phyloP scores from a whole-genome alignment of 1,284 basidiomycete genomes.

The Trametes polyzona region DNA sequence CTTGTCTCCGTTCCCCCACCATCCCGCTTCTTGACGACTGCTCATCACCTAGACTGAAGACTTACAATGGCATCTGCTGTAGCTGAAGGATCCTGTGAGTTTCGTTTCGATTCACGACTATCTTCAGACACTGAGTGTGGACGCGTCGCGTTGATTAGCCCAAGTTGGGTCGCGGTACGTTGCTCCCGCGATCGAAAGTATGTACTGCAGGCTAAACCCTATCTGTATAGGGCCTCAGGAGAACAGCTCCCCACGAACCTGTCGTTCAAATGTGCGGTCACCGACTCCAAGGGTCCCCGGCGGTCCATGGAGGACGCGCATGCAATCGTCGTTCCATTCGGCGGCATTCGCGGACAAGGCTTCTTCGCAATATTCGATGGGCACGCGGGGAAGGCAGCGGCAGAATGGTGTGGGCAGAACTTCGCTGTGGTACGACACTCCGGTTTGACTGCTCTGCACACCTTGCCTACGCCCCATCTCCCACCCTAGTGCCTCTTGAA shows the following conservation, averaged over 20 bases:
- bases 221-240: background rate
- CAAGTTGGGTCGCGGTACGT: slow-evolving; percentile 4
- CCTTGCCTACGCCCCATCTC: background rate
- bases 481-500: slow-evolving; percentile 35
- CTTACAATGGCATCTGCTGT: slow-evolving; percentile 1
- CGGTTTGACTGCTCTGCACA: slow-evolving; percentile 2
- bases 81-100: slow-evolving; percentile 9
- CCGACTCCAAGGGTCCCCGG: slow-evolving; percentile 90
- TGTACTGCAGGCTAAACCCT: background rate
- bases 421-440: slow-evolving; percentile 83
- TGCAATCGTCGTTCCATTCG: slow-evolving; percentile 95
- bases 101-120: background rate
- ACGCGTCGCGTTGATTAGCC: slow-evolving; percentile 8
- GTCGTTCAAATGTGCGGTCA: slow-evolving; percentile 84
- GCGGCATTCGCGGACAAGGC: slow-evolving; percentile 88
- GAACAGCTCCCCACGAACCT: slow-evolving; percentile 43
- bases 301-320: slow-evolving; percentile 98
- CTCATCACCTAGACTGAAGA: background rate
- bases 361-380: slow-evolving; percentile 99
- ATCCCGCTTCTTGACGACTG: background rate
- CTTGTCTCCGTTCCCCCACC: slow-evolving; percentile 14
- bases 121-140: background rate
- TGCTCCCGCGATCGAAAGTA: background rate
- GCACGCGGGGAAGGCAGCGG: slow-evolving; percentile 97
- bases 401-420: slow-evolving; percentile 97